Evolutionary conservation across 768 basidiomycete species (phyloP).

Genomic region (Mycena crocata): DNA sequence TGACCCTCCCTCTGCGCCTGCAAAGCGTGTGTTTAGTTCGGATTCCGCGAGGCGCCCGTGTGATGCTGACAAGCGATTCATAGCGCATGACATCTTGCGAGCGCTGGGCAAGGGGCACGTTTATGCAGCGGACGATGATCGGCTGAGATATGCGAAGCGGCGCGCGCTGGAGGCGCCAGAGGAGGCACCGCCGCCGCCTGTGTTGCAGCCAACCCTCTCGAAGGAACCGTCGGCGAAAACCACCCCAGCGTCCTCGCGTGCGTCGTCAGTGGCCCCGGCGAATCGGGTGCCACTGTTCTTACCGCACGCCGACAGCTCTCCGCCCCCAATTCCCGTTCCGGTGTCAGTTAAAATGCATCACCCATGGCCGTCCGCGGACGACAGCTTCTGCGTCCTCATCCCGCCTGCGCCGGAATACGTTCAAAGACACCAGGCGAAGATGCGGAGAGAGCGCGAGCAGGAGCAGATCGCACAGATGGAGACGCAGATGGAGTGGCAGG

Average conservation of each 20-base stretch:
- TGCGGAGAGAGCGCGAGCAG: neutral
- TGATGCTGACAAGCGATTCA: slow-evolving; percentile 28
- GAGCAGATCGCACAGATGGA: neutral
- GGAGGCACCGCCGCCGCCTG: neutral
- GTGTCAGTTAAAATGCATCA: neutral
- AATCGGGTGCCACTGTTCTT: slow-evolving; percentile 22
- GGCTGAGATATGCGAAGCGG: slow-evolving; percentile 29
- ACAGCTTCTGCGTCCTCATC: slow-evolving; percentile 9
- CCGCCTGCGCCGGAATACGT: slow-evolving; percentile 25
- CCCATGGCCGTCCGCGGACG: neutral
- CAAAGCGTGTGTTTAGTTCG: slow-evolving; percentile 1
- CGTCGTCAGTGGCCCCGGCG: neutral
- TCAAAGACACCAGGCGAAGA: neutral
- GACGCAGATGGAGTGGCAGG: neutral
- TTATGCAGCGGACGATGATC: slow-evolving; percentile 22
- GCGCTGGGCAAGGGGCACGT: slow-evolving; percentile 25
- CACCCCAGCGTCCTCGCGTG: neutral
- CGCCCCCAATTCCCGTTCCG: neutral
- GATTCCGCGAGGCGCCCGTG: neutral
- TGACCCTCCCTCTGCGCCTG: neutral
- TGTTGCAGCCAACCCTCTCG: slow-evolving; percentile 6
- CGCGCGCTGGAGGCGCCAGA: slow-evolving; percentile 16
- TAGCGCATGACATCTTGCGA: slow-evolving; percentile 31
- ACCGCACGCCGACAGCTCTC: slow-evolving; percentile 14
- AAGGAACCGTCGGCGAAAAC: slow-evolving; percentile 21